Evolutionary conservation across 2,329 filamentous ascomycete species (phyloP).

Genomic region (Alternaria arbusti): DNA sequence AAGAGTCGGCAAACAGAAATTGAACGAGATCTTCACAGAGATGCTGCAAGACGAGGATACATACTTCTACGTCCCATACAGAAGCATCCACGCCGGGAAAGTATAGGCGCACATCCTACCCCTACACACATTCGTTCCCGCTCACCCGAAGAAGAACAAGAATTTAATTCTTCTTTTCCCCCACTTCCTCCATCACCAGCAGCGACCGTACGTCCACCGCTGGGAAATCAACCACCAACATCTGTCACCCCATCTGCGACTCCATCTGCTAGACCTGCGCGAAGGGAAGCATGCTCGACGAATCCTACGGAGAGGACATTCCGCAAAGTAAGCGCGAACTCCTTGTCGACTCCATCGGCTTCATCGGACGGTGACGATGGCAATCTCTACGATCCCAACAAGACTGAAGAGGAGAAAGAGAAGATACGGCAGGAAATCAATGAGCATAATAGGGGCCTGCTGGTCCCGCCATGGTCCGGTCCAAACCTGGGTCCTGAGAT

Average conservation of each 20-base stretch:
- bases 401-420: background rate
- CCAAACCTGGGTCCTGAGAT: background rate
- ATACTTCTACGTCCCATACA: fast-evolving
- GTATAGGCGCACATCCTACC: background rate
- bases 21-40: background rate
- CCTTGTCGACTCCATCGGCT: background rate
- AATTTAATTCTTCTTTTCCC: background rate
- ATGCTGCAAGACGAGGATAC: background rate
- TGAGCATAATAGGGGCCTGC: background rate
- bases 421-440: background rate
- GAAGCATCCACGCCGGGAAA: background rate
- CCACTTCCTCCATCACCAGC: background rate
- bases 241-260: background rate
- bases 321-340: background rate
- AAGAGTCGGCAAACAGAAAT: background rate
- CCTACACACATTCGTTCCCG: background rate
- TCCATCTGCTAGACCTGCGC: background rate
- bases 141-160: background rate
- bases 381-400: background rate
- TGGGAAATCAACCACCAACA: background rate
- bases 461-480: background rate
- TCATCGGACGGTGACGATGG: background rate
- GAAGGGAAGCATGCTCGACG: background rate
- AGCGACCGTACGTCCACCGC: background rate
- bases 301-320: background rate